Evolutionary conservation across 345 rosid species (phyloP), one percentile per base, ranked within the genome.

Genomic region (Eucalyptus shirleyi): DNA sequence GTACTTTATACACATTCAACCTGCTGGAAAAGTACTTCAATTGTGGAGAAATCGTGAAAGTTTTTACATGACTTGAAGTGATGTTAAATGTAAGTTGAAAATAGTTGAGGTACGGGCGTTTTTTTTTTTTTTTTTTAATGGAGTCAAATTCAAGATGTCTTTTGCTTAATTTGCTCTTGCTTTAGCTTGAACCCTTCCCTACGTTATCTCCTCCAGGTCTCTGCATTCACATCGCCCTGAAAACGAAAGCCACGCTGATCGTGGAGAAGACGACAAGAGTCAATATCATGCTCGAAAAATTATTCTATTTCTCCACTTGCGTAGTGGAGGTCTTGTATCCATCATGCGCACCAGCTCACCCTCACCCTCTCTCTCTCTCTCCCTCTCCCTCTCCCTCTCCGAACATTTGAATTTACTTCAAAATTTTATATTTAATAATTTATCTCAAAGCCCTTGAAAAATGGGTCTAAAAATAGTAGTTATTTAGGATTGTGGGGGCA

Each of bases 331-430:
- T 50, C 87, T 26, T 86, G 88, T 86, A n/a, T 21, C 87, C 23
- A 88, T 91, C 86, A 87, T 92, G 94, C 91, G 62, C 55, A 83
- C 92, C 94, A 93, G 93, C 94, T 93, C 92, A 89, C 81, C 15
- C 81, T 17, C 23, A 19, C 3, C 23, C 0, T 13, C 69, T 62
- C 72, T 62, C 17, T 62, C 21, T 13, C 34, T 30, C 69, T 28
- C 17, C 28, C 37, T 4, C 80, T 32, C 42, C 4, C 44, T 2
- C 44, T 72, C 82, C 40, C 82, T 72, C 45, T 0, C 15, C 23
- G 83, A 77, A 40, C 30, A 77, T 21, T 77, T 77, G 83, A 77
- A 77, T 77, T 77, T 77, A 5, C 83, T 77, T 21, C 47, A 12
- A 40, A 40, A 21, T 19, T 77, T 77, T 12, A 21, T 77, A 21